Base-by-base conservation (phyloP, 371 early-diverging fungal genomes). In the Mortierella sp. region DNA sequence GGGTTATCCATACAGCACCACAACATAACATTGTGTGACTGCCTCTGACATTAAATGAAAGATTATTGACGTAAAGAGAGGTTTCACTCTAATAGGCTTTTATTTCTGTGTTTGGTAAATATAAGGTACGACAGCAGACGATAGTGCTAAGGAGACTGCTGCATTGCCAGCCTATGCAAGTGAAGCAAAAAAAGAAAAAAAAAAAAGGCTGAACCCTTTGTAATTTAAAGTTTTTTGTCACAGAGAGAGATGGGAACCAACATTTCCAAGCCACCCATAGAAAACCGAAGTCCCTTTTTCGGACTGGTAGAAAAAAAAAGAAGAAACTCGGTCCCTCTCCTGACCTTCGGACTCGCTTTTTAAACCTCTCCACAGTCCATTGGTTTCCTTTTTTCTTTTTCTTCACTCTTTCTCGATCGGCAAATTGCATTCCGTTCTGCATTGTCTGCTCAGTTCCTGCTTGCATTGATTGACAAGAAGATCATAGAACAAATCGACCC, bases 1-100 rank as follows among this genome's bases (percentile, higher is more conserved):
- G 50, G 96, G 96, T n/a, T 94, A 96, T 22, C 97, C 97, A 10
- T 93, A 89, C 78, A 92, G 92, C 77, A 93, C 96, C 11, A 92
- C 93, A 16, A 89, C 21, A 89, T 92, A 53, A 89, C 2, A 96
- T 97, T 65, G 94, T 97, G 72, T 86, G 90, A 41, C 10, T 41
- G 13, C 10, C 3, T 0, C 13, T 10, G 13, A 41, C 43, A 41
- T 41, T 10, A 13, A 43, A 13, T 43, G 15, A 43, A 43, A 4
- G 43, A 13, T 9, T 9, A 13, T 36, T 36, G 36, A 36, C 36
- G 36, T 36, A 36, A 36, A 36, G 36, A 33, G 33, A 50, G n/a
- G 16, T n/a, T 1, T 50, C 16, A 45, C 16, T 16, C 45, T 45
- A 45, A 45, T 45, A 11, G 11, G 11, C 15, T 16, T 45, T 1